Conservation (phyloP, 257 asterid genomes). For the Verbascum thapsus region DNA sequence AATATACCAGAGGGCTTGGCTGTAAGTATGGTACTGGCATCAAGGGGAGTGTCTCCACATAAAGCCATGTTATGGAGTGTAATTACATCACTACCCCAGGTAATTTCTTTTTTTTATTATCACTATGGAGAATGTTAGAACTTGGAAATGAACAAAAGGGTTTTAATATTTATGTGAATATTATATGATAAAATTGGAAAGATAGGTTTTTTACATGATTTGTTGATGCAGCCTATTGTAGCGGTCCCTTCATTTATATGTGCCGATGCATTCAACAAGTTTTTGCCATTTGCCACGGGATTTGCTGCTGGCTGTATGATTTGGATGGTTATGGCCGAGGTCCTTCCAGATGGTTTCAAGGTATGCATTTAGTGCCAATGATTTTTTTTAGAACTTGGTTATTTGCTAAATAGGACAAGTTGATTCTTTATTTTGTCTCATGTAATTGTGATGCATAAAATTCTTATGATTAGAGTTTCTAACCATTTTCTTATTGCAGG, state of each 20-base stretch:
- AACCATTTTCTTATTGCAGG: slow-evolving; percentile 47
- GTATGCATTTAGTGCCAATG: too few species aligned
- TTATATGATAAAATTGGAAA: slow-evolving; percentile 25
- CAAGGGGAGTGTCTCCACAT: slow-evolving; percentile 97
- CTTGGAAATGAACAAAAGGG: not conserved
- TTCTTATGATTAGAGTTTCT: slow-evolving; percentile 7
- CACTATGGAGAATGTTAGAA: not conserved
- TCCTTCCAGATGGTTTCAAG: slow-evolving; percentile 97
- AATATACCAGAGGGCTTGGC: slow-evolving; percentile 99
- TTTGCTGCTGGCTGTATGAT: slow-evolving; percentile 99
- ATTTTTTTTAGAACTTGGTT: not conserved
- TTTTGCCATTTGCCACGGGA: slow-evolving; percentile 96
- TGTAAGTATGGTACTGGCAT: slow-evolving; percentile 99
- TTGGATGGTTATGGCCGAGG: slow-evolving; percentile 99
- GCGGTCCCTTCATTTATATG: slow-evolving; percentile 96
- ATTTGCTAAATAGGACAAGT: not conserved
- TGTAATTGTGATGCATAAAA: slow-evolving; percentile 1
- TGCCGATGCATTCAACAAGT: slow-evolving; percentile 95
- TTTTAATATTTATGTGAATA: slow-evolving; percentile 3
- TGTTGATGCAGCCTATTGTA: slow-evolving; percentile 84
- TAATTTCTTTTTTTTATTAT: slow-evolving; percentile 26
- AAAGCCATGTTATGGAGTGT: slow-evolving; percentile 98
- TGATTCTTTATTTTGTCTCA: not conserved
- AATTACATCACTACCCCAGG: slow-evolving; percentile 96
- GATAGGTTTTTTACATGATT: slow-evolving; percentile 25